These are phyloP conservation scores for Tuctoria greenei DNA, from an alignment of 176 grass and related monocot genomes.

Conservation along the genomic window DNA sequence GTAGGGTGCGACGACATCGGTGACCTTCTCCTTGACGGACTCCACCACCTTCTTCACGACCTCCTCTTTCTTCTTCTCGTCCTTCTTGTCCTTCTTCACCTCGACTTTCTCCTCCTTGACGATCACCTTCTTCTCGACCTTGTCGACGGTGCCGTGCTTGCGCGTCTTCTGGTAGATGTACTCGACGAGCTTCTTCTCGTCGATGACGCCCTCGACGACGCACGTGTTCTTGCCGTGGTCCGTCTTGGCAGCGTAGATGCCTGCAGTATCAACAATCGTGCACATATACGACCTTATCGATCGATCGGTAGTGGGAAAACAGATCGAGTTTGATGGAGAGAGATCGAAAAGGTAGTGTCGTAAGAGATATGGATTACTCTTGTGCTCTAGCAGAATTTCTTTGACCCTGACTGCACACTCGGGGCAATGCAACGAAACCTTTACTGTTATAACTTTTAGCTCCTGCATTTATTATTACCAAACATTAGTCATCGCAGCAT, in stretches of 20 bases:
- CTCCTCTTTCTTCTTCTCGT: neutral
- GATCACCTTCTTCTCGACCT: conserved; percentile 51
- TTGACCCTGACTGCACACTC: conserved; percentile 58
- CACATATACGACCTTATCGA: neutral
- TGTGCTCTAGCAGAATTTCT: conserved; percentile 63
- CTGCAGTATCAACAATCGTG: conserved; percentile 12
- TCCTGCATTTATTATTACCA: conserved; percentile 25
- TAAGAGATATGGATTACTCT: conserved; percentile 41
- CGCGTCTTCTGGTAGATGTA: conserved; percentile 56
- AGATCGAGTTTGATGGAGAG: neutral
- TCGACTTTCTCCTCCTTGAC: conserved; percentile 45
- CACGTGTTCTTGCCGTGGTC: conserved; percentile 60
- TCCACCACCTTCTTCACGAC: conserved; percentile 7
- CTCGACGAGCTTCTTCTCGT: conserved; percentile 60
- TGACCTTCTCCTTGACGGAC: conserved; percentile 46
- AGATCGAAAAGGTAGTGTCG: neutral
- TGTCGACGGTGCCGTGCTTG: conserved; percentile 48
- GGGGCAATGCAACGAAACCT: conserved; percentile 69
- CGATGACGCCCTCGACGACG: conserved; percentile 49
- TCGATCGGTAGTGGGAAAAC: neutral
- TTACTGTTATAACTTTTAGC: conserved; percentile 56
- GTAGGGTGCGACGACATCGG: conserved; percentile 63
- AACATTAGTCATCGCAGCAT: neutral
- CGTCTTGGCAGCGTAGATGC: conserved; percentile 67
- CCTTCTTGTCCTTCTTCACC: conserved; percentile 47